Base-by-base conservation (phyloP, 768 basidiomycete species). In the Lentinus tigrinus region DNA sequence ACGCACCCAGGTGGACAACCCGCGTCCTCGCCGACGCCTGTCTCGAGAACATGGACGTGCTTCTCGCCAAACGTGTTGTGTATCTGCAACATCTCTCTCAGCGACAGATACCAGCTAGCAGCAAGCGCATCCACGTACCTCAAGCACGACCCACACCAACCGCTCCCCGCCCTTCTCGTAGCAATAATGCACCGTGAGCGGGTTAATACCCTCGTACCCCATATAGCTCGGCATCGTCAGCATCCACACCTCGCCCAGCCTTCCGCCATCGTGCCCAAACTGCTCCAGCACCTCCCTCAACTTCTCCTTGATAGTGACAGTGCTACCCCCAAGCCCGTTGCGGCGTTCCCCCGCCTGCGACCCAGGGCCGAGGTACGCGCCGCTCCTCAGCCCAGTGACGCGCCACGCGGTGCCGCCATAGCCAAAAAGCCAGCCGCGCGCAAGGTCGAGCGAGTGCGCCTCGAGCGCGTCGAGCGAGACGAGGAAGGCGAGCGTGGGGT, bases 31-130 rank as follows among this genome's bases (percentile, higher is more conserved):
- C 73, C 69, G 13, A 67, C 66, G 13, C 77, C 79, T 0, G 76
- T 59, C 54, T 81, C 73, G 0, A 89, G 73, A 23, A 85, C 72
- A 62, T 88, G 79, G 6, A 83, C 74, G 67, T 88, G 86, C 55
- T 80, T 78, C 70, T 89, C 87, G 5, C 84, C 85, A 65, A 90
- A 90, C 0, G 87, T 89, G 65, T 89, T 90, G 65, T 89, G 88
- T 8, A 85, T 79, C 84, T 85, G 51, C 44, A 54, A 34, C 37
- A 38, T 28, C 4, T 4, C 24, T n/a, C 9, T 34, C 14, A 42
- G 28, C 37, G 27, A 7, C 31, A 31, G 31, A 31, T 11, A 1
- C 31, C 7, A 31, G 7, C 31, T 31, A 11, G 31, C 6, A 3
- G 7, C 6, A 3, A 46, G 19, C 8, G 43, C 13, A 24, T 19